phyloP scores from a whole-genome alignment of 192 early-diverging fungal species.

The Coemansia sp. region DNA sequence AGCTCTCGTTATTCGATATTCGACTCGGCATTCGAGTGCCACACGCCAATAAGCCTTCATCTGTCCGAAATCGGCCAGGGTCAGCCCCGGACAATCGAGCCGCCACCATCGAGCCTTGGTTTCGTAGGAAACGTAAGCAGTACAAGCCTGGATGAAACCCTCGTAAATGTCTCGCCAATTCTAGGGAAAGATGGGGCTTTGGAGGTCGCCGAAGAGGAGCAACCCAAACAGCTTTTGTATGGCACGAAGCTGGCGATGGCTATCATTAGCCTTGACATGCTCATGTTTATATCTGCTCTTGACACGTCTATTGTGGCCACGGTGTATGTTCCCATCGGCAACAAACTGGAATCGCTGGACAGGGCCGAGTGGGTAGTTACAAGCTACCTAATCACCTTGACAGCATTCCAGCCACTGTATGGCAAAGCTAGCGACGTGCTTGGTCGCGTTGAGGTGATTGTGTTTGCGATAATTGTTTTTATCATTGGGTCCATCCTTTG shows the following conservation, averaged over 20 bases:
- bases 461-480: slow-evolving; percentile 44
- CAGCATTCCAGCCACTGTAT: slow-evolving; percentile 74
- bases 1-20: not conserved
- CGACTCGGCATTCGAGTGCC: not conserved
- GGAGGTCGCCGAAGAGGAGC: not conserved
- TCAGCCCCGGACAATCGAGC: not conserved
- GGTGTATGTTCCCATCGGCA: slow-evolving; percentile 66
- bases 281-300: slow-evolving; percentile 33
- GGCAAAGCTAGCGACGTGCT: slow-evolving; percentile 78
- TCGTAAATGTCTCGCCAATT: not conserved
- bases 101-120: not conserved
- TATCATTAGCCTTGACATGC: slow-evolving; percentile 35
- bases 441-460: slow-evolving; percentile 40
- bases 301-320: slow-evolving; percentile 77
- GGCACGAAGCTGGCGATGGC: slow-evolving; percentile 33
- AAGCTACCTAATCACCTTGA: slow-evolving; percentile 66
- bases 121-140: not conserved
- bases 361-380: slow-evolving; percentile 81
- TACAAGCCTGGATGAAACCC: not conserved
- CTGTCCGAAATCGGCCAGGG: not conserved
- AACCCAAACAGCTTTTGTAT: slow-evolving; percentile 27
- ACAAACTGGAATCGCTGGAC: slow-evolving; percentile 64
- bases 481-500: slow-evolving; percentile 46
- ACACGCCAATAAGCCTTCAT: not conserved
- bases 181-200: not conserved